Evolutionary conservation across 164 flowering plant genomes (phyloP), one percentile per base, ranked within the genome.

Genomic region (Vitis riparia): DNA sequence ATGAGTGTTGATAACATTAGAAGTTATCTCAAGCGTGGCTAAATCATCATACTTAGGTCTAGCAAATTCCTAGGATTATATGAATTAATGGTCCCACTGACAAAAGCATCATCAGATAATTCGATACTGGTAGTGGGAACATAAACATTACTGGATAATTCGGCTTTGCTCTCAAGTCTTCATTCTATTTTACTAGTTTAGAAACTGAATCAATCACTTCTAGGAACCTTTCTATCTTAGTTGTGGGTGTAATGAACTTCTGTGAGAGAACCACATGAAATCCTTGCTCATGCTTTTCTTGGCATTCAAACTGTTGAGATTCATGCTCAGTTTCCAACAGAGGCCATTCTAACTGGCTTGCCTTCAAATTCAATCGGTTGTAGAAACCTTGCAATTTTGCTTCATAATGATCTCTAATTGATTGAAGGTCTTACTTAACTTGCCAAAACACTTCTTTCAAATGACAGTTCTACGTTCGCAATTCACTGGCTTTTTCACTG

Each of bases 401-500:
- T 75, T 85, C 91, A 71, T 87, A 82, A 11, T 73, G 77, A 51
- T 80, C 84, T 63, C 69, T 84, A 53, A 81, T 71, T 37, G 71
- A 79, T 16, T 70, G 76, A 27, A 89, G 80, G 75, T 89, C 91
- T 74, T 88, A 83, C 19, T 73, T 77, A 52, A 86, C 81, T 70
- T 85, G 81, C 32, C 73, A 72, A 11, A 94, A 60, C 59, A 73
- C 68, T 88, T 17, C 19, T 17, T 17, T 17, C 19, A 17, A 17
- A 17, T 17, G 19, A 17, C 19, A 17, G 19, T 17, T 93, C 76
- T 89, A 83, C 67, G 74, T 14, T 13, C 85, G 88, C 63, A 90
- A 72, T 68, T 89, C 94, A 80, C 69, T 79, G 47, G 94, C 92
- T 81, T 95, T 97, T 23, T 17, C 19, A 17, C 1, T 17, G 19